A percentile compares a stretch with the other conserved stretches of the same genome.
These are phyloP conservation scores for Solanum aculeatissimum DNA, from an alignment of 305 asterid species.

Conservation along the genomic window DNA sequence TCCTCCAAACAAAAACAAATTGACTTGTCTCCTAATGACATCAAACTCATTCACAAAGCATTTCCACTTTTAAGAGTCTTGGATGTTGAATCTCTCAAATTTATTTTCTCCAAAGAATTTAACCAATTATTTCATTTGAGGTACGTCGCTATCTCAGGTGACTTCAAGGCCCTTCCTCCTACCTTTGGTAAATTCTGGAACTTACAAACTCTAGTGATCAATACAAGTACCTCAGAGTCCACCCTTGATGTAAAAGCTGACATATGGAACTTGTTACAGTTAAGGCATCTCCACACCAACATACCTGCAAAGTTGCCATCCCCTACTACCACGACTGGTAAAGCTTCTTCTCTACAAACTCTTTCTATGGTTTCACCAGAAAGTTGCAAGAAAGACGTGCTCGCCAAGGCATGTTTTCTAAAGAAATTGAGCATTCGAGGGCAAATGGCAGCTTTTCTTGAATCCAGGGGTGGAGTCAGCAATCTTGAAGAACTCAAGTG, in stretches of 20 bases:
- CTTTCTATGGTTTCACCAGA: not conserved
- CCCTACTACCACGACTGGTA: not conserved
- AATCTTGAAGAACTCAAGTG: constrained; percentile 1
- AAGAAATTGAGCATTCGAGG: constrained; percentile 10
- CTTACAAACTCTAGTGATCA: constrained; percentile 41
- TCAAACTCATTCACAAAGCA: constrained; percentile 30
- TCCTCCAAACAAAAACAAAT: constrained; percentile 22
- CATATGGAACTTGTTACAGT: constrained; percentile 1
- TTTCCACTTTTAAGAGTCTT: constrained; percentile 45
- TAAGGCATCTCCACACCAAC: not conserved
- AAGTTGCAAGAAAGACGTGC: not conserved
- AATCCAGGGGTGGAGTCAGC: constrained; percentile 3
- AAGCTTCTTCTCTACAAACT: not conserved
- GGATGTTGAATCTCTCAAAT: constrained; percentile 30
- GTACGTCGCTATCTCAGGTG: constrained; percentile 32
- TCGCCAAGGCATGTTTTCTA: not conserved
- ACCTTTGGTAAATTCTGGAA: constrained; percentile 41
- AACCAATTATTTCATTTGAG: constrained; percentile 37
- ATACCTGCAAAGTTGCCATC: not conserved
- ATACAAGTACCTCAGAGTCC: constrained; percentile 16
- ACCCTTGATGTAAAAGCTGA: constrained; percentile 37
- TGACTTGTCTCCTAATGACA: constrained; percentile 14
- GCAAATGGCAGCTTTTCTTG: constrained; percentile 17
- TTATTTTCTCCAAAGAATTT: constrained; percentile 38
- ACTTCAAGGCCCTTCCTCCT: constrained; percentile 24